Evolutionary conservation across 1,139 yeast genomes (phyloP).

Genomic region (Sugiyamaella paludigena): DNA sequence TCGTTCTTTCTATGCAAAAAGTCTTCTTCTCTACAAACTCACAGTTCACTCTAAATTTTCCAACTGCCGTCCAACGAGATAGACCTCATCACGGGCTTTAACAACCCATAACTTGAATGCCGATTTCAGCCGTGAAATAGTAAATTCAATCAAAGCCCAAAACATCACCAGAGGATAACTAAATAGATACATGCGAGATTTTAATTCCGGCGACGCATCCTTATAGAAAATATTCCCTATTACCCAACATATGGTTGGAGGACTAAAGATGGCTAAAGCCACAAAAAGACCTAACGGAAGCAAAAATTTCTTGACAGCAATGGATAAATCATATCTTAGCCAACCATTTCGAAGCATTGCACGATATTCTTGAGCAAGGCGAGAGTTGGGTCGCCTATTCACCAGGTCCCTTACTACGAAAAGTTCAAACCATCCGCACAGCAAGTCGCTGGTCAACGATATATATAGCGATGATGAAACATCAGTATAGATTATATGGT

Average conservation of each 20-base stretch:
- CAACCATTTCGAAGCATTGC: constrained; percentile 19
- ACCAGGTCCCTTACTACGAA: constrained; percentile 10
- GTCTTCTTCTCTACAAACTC: no score
- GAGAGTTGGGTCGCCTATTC: constrained; percentile 14
- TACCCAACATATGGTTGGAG: constrained; percentile 15
- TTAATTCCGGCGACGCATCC: constrained; percentile 11
- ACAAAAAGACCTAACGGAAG: neutral
- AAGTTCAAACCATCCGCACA: constrained; percentile 5
- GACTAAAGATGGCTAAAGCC: constrained; percentile 1
- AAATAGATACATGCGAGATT: constrained; percentile 4
- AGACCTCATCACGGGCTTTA: constrained; percentile 35
- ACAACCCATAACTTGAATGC: constrained; percentile 12
- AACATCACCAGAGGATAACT: constrained; percentile 13
- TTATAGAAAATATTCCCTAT: constrained; percentile 15
- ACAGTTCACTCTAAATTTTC: constrained; percentile 30
- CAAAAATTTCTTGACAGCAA: neutral
- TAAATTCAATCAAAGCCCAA: constrained; percentile 14
- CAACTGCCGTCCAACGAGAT: constrained; percentile 37
- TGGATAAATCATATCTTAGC: constrained; percentile 17
- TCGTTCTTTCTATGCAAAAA: no score
- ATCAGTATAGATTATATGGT: constrained; percentile 1
- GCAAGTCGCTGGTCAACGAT: constrained; percentile 3
- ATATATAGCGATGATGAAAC: constrained; percentile 1
- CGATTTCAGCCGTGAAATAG: constrained; percentile 15
- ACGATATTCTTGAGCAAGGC: constrained; percentile 13